Evolutionary conservation across 1,139 yeast species (phyloP), one percentile per base, ranked within the genome.

Genomic region (Lizanozyma gosingica): DNA sequence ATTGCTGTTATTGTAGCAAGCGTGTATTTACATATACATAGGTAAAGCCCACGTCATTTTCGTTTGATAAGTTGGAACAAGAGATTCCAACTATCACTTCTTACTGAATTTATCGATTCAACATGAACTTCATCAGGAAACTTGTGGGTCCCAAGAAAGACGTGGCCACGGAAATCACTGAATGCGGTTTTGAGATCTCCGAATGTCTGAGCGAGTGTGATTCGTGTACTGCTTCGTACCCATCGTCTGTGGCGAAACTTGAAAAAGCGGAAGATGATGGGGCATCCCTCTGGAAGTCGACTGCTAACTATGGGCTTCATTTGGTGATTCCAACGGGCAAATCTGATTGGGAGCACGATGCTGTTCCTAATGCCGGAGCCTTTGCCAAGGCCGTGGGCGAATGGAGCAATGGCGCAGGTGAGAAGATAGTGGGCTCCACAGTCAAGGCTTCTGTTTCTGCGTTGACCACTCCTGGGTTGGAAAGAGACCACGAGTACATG

Each of bases 291-390:
- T 87, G 84, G 77, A 79, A 83, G 42, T 69, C 88, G 3, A 79
- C 94, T 1, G 73, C 73, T 47, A 79, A 83, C 2, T 79, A 78
- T 43, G 82, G 79, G 4, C 54, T 83, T 17, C 97, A 90, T 50
- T 64, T 87, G 29, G 60, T 88, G 15, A 80, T 90, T 0, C 81
- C 95, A 2, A 87, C 97, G 0, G 94, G 94, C 14, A 79, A 80
- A 50, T 57, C 76, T 1, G 95, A 92, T 60, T 92, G 98, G 97
- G 65, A 62, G 4, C 94, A 78, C 46, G 83, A 83, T 54, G 87
- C 95, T 11, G 62, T 73, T 8, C 82, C 76, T 37, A 73, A 63
- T 3, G 44, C 60, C 18, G 70, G 73, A 2, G 68, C 81, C 0
- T 67, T 87, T 33, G 74, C 83, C 38, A 51, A 71, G 37, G 64